Evolutionary conservation across 371 early-diverging fungal genomes (phyloP).

Genomic region (Mucor plumbeus): DNA sequence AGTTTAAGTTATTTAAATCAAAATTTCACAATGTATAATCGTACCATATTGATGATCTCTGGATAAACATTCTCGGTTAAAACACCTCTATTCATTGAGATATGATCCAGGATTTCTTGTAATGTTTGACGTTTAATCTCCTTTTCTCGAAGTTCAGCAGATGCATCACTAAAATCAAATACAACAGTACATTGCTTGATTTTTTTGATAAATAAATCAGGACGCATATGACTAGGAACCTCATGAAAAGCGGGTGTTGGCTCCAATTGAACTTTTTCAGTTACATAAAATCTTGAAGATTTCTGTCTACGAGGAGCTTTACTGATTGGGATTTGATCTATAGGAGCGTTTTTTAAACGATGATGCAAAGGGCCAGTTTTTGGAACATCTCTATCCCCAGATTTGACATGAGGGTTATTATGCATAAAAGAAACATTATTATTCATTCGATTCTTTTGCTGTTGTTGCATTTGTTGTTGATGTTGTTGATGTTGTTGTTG

Average conservation of each 20-base stretch:
- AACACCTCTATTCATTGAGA: slow-evolving; percentile 82
- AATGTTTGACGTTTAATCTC: slow-evolving; percentile 92
- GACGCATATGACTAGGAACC: slow-evolving; percentile 73
- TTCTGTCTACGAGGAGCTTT: slow-evolving; percentile 84
- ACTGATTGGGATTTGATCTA: slow-evolving; percentile 79
- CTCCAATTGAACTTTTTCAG: slow-evolving; percentile 79
- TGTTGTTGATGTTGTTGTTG: neutral
- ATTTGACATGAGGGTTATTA: slow-evolving; percentile 26
- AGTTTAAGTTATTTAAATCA: neutral
- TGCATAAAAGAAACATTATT: slow-evolving; percentile 34
- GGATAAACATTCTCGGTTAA: slow-evolving; percentile 89
- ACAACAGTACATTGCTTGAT: slow-evolving; percentile 86
- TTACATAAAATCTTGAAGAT: slow-evolving; percentile 84
- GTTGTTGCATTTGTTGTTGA: slow-evolving; percentile 12
- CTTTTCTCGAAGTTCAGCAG: slow-evolving; percentile 86
- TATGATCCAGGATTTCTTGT: slow-evolving; percentile 89
- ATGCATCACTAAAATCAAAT: slow-evolving; percentile 91
- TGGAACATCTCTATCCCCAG: slow-evolving; percentile 48
- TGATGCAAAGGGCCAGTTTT: slow-evolving; percentile 74
- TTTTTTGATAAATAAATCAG: slow-evolving; percentile 84
- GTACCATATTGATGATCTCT: slow-evolving; percentile 89
- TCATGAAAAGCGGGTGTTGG: slow-evolving; percentile 77
- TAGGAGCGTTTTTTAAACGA: slow-evolving; percentile 77
- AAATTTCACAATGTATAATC: slow-evolving; percentile 4
- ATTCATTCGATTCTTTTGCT: slow-evolving; percentile 4